Conservation (phyloP, 495 filamentous ascomycete genomes). For the Penicillium daleae region DNA sequence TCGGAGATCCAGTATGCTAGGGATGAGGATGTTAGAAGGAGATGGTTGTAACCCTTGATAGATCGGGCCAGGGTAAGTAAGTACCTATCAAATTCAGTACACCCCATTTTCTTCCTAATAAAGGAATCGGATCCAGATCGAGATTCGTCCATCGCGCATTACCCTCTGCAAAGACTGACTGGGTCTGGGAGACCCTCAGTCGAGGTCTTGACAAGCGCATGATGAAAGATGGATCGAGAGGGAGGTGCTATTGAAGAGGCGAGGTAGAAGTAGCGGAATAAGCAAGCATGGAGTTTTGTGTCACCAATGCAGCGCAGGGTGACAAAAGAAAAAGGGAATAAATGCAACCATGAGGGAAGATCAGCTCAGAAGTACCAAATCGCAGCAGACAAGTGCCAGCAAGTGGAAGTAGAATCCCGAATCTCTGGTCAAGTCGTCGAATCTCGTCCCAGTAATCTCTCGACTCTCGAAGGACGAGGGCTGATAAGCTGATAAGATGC, state of each 20-base stretch:
- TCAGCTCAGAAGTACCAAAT: background rate
- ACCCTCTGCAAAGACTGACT: conserved; percentile 45
- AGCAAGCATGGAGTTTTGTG: conserved; percentile 6
- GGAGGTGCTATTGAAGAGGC: background rate
- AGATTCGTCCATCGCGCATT: conserved; percentile 48
- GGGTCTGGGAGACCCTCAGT: conserved; percentile 38
- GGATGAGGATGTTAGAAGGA: background rate
- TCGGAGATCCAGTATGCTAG: conserved; percentile 68
- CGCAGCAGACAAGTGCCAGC: no score
- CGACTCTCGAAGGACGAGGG: background rate
- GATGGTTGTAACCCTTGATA: background rate
- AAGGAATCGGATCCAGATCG: conserved; percentile 52
- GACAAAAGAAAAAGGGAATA: background rate
- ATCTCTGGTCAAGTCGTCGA: background rate
- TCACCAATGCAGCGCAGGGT: background rate
- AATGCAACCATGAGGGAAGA: background rate
- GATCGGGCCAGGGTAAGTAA: background rate
- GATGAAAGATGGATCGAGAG: conserved; percentile 2
- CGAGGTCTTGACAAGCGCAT: conserved; percentile 36
- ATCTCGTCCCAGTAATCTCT: background rate
- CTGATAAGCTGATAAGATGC: background rate
- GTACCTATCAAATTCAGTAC: conserved; percentile 44
- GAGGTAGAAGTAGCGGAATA: background rate
- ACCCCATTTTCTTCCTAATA: conserved; percentile 47
- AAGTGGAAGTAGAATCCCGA: background rate